Conservation (phyloP, 75 land plant species). For the Larix kaempferi region DNA sequence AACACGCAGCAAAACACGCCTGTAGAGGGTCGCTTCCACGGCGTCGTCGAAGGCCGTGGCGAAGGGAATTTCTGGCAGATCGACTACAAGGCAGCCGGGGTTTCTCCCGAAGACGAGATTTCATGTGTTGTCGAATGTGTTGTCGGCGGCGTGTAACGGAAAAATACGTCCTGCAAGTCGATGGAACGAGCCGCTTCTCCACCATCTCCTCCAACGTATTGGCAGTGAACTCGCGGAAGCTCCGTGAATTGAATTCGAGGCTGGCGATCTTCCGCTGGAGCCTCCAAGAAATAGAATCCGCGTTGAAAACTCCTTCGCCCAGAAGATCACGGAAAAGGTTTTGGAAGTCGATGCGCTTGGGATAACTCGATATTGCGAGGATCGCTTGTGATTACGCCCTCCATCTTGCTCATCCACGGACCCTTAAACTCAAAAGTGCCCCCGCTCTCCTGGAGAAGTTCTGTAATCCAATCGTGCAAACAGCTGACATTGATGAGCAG, state of each 20-base stretch:
- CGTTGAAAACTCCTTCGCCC: slow-evolving; percentile 27
- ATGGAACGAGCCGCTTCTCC: slow-evolving; percentile 17
- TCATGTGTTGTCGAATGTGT: slow-evolving; percentile 26
- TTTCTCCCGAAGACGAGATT: slow-evolving; percentile 20
- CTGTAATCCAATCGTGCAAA: neutral
- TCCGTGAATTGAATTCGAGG: slow-evolving; percentile 7
- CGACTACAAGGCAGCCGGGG: slow-evolving; percentile 1
- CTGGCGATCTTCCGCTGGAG: slow-evolving; percentile 16
- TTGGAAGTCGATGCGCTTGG: slow-evolving; percentile 20
- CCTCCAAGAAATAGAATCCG: slow-evolving; percentile 4
- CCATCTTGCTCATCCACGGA: neutral
- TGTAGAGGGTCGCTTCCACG: slow-evolving; percentile 7
- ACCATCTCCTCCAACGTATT: slow-evolving; percentile 1
- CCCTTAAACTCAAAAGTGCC: neutral
- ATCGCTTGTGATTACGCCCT: slow-evolving; percentile 7
- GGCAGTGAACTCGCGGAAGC: slow-evolving; percentile 5
- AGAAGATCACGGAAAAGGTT: slow-evolving; percentile 19
- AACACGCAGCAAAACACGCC: slow-evolving; percentile 8
- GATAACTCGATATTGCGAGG: slow-evolving; percentile 23
- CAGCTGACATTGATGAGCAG: neutral
- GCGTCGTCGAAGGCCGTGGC: slow-evolving; percentile 22
- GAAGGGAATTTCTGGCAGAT: slow-evolving; percentile 22
- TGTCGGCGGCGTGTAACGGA: no score
- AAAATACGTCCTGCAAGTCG: slow-evolving; percentile 30
- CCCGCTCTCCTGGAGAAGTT: neutral